Percentiles rank a stretch among this genome's conserved stretches.
Evolutionary conservation across 1,284 basidiomycete species (phyloP).

Genomic region (Tilletia indica): DNA sequence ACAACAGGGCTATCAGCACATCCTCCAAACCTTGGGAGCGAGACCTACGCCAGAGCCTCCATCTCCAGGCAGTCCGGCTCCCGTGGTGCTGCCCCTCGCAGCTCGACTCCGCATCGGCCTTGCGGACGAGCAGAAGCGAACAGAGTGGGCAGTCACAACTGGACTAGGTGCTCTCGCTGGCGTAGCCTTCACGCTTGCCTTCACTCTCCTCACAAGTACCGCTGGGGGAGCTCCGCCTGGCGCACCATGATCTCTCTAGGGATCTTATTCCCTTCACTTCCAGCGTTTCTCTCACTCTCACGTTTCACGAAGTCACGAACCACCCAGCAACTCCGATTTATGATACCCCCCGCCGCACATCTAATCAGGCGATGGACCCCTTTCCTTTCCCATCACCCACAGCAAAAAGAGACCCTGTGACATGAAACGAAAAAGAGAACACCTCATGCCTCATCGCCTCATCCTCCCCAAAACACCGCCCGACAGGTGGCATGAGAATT

Average conservation of each 20-base stretch:
- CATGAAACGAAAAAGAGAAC: too few relatives aligned
- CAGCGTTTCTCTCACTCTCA: too few relatives aligned
- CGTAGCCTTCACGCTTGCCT: background rate
- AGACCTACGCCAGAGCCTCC: background rate
- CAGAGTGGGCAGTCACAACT: constrained; percentile 3
- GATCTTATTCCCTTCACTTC: too few relatives aligned
- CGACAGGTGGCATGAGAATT: too few relatives aligned
- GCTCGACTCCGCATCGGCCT: background rate
- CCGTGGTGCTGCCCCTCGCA: background rate
- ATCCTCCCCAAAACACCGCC: too few relatives aligned
- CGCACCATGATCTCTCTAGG: background rate
- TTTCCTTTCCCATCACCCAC: background rate
- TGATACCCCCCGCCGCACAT: too few relatives aligned
- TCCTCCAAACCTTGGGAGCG: background rate
- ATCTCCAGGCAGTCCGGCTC: background rate
- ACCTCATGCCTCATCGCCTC: too few relatives aligned
- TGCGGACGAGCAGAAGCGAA: background rate
- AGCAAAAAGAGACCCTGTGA: too few relatives aligned
- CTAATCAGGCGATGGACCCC: background rate
- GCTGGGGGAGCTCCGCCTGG: background rate
- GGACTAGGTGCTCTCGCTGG: constrained; percentile 1
- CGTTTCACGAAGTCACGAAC: too few relatives aligned
- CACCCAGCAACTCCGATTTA: too few relatives aligned
- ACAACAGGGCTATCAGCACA: background rate
- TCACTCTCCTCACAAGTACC: background rate